Evolutionary conservation across 805 yeast species (phyloP), one percentile per base, ranked within the genome.

Genomic region (Huiozyma sinensis): DNA sequence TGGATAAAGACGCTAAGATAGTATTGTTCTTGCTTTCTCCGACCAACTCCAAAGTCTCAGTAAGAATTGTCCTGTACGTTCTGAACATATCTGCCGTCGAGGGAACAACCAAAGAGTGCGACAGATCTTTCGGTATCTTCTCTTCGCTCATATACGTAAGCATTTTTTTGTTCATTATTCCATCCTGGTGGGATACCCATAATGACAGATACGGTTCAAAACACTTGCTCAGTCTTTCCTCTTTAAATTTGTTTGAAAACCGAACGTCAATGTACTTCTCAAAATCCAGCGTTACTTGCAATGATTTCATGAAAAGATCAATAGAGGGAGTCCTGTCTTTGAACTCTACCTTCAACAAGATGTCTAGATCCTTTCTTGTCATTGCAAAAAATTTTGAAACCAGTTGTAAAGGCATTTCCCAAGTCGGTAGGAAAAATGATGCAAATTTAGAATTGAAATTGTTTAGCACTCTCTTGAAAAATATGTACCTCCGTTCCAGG

Each of bases 1-100:
- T 64, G 1, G 82, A 66, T 42, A 85, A 64, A 12, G 74, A 75
- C 31, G 58, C 45, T 27, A 62, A 43, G 17, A 62, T 52, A 11
- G 43, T 47, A 17, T 47, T 47, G 39, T 45, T 49, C 10, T 51
- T 44, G 28, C 50, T 50, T 27, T 46, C 50, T 1, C 71, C 72
- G 7, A 69, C 58, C 24, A 83, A 60, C 46, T 74, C 77, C 11
- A 83, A 63, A 7, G 88, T 71, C 57, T 86, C 95, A 24, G 79
- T 69, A 33, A 92, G 63, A 7, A 83, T 66, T 40, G 80, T 80
- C 47, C 95, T 76, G 58, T 85, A 89, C 2, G 76, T 65, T 54
- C 87, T 75, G 62, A 92, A 89, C 32, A 92, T 63, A 51, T 90
- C 97, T 1, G 94, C 86, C 8, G 95, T 83, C 0, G 95, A 84